Conservation (phyloP, 2,329 filamentous ascomycete species). For the Chaetomiaceae sp. region DNA sequence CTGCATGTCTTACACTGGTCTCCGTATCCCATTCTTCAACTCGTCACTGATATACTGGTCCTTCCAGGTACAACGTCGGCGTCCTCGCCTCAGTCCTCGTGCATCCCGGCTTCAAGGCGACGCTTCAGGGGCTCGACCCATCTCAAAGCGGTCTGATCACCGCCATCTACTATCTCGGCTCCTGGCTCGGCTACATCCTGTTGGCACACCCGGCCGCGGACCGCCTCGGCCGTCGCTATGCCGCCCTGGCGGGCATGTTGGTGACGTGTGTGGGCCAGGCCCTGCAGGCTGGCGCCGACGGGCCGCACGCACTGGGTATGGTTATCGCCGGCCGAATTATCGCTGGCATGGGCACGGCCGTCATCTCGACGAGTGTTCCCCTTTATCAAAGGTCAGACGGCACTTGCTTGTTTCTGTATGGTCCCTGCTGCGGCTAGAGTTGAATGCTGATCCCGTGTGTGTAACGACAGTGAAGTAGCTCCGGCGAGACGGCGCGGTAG, state of each 20-base stretch:
- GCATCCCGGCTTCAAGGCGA: conserved; percentile 46
- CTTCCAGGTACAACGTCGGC: conserved; percentile 51
- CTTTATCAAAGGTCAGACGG: conserved; percentile 46
- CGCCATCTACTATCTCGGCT: conserved; percentile 52
- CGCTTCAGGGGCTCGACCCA: conserved; percentile 40
- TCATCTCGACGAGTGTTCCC: conserved; percentile 51
- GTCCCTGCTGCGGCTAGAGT: no score
- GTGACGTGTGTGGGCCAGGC: conserved; percentile 44
- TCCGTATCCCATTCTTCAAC: no score
- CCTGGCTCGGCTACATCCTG: conserved; percentile 49
- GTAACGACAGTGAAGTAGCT: conserved; percentile 42
- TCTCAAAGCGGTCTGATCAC: conserved; percentile 47
- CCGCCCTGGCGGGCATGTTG: conserved; percentile 42
- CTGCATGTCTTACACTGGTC: no score
- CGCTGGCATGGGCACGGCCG: conserved; percentile 46
- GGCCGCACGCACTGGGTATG: conserved; percentile 36
- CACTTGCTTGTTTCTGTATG: no score
- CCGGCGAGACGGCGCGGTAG: conserved; percentile 47
- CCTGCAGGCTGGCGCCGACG: conserved; percentile 40
- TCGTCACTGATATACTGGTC: no score
- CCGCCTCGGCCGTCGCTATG: conserved; percentile 44
- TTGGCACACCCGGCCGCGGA: conserved; percentile 48
- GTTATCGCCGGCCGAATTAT: conserved; percentile 47
- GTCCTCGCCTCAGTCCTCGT: conserved; percentile 51
- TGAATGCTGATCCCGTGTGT: neutral